These are phyloP conservation scores for Amphichorda felina DNA, from an alignment of 2,329 filamentous ascomycete genomes.

Conservation along the genomic window DNA sequence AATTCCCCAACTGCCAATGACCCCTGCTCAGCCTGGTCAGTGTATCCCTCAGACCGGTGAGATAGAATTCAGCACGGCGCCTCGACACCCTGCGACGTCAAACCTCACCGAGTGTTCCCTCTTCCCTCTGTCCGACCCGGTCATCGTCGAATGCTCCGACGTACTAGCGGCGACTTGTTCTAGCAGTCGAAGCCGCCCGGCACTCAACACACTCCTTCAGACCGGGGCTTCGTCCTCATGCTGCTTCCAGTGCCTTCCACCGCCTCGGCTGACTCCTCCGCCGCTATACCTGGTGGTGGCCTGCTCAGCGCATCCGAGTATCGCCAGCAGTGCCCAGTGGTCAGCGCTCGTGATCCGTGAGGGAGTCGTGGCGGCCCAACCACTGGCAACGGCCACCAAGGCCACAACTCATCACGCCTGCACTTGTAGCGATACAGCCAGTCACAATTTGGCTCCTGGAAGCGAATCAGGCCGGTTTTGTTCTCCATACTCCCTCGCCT, in stretches of 20 bases:
- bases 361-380: too few relatives aligned
- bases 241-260: too few relatives aligned
- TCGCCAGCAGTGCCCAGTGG: too few relatives aligned
- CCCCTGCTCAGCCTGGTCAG: conserved; percentile 3
- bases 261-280: too few relatives aligned
- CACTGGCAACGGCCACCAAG: too few relatives aligned
- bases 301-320: too few relatives aligned
- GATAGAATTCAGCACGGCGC: conserved; percentile 27
- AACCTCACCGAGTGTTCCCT: conserved; percentile 23
- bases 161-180: not conserved
- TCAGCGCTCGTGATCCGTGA: too few relatives aligned
- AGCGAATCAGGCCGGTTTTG: not conserved
- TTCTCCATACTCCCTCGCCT: not conserved
- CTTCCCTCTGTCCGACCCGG: conserved; percentile 1
- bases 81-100: not conserved
- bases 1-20: not conserved
- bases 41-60: conserved; percentile 28
- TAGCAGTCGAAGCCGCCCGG: not conserved
- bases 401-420: not conserved
- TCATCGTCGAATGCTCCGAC: not conserved
- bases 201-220: not conserved
- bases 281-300: too few relatives aligned
- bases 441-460: not conserved
- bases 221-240: not conserved
- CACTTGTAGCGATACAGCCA: not conserved